These are phyloP conservation scores for Metschnikowia henanensis DNA, from an alignment of 805 yeast genomes.

Conservation along the genomic window DNA sequence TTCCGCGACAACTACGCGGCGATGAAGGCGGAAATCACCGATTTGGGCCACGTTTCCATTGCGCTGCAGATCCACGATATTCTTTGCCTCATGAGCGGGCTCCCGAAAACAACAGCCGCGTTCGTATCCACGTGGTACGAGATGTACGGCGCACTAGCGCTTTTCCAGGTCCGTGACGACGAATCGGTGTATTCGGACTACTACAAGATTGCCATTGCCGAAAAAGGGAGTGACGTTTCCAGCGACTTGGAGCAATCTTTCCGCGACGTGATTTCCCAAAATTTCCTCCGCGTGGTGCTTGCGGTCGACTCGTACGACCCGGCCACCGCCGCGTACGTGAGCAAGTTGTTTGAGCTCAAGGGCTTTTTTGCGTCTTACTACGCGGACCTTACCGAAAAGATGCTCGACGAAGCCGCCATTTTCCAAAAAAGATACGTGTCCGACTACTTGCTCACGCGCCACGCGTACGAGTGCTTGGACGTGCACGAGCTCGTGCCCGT, in stretches of 20 bases:
- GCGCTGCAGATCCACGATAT: constrained; percentile 42
- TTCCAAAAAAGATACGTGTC: constrained; percentile 32
- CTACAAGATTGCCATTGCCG: constrained; percentile 32
- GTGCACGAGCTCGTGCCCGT: constrained; percentile 58
- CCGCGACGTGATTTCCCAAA: constrained; percentile 53
- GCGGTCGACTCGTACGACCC: constrained; percentile 59
- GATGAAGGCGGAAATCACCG: constrained; percentile 24
- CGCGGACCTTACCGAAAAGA: constrained; percentile 13
- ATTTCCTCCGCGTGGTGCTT: constrained; percentile 56
- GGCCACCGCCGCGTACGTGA: constrained; percentile 61
- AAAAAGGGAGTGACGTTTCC: constrained; percentile 21
- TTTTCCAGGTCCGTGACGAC: constrained; percentile 58
- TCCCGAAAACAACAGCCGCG: constrained; percentile 48
- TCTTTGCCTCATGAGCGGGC: constrained; percentile 47
- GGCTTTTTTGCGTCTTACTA: constrained; percentile 51
- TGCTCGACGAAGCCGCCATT: background rate
- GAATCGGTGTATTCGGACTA: constrained; percentile 31
- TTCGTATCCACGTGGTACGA: constrained; percentile 70
- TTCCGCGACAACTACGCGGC: constrained; percentile 43
- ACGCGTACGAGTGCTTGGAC: constrained; percentile 54
- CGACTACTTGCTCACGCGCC: constrained; percentile 54
- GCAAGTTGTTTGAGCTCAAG: constrained; percentile 62
- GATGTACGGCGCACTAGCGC: constrained; percentile 51
- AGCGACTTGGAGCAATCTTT: constrained; percentile 38
- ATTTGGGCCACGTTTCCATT: constrained; percentile 27